phyloP scores from a whole-genome alignment of 805 yeast species.

The Wickerhamiella brachini region DNA sequence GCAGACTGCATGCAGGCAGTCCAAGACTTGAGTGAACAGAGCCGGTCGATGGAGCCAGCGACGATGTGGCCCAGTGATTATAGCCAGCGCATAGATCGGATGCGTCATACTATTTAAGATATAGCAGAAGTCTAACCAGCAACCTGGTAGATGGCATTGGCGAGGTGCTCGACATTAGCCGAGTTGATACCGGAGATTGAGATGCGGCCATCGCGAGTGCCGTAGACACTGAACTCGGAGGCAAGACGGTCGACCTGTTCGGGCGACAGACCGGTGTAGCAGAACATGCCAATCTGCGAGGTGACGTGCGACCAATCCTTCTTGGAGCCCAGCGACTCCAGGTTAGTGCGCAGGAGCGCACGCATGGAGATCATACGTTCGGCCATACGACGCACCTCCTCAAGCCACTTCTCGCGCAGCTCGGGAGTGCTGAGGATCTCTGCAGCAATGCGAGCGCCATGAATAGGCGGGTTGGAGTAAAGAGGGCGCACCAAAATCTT shows the following conservation, averaged over 20 bases:
- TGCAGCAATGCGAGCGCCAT: conserved; percentile 86
- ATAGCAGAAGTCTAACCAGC: neutral
- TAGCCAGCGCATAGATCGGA: neutral
- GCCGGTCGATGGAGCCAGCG: too few relatives aligned
- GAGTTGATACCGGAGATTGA: conserved; percentile 82
- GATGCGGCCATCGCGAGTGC: conserved; percentile 83
- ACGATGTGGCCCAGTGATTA: too few relatives aligned
- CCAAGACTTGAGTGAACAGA: too few relatives aligned
- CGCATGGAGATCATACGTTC: conserved; percentile 74
- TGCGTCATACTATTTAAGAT: neutral
- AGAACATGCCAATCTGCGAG: conserved; percentile 91
- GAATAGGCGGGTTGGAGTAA: conserved; percentile 87
- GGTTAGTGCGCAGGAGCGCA: conserved; percentile 42
- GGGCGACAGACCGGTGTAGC: conserved; percentile 74
- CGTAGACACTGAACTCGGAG: conserved; percentile 61
- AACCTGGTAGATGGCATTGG: conserved; percentile 28
- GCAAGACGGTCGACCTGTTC: conserved; percentile 68
- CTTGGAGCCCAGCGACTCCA: conserved; percentile 58
- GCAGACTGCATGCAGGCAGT: too few relatives aligned
- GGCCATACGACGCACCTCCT: conserved; percentile 77
- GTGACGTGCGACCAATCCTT: conserved; percentile 89
- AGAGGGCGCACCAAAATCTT: conserved; percentile 66
- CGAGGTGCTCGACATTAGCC: conserved; percentile 49
- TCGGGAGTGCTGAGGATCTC: conserved; percentile 53
- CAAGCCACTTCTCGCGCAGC: conserved; percentile 65